Percentiles rank a stretch among this genome's conserved stretches.
phyloP scores from a whole-genome alignment of 768 basidiomycete genomes.

The Baorangia bicolor region DNA sequence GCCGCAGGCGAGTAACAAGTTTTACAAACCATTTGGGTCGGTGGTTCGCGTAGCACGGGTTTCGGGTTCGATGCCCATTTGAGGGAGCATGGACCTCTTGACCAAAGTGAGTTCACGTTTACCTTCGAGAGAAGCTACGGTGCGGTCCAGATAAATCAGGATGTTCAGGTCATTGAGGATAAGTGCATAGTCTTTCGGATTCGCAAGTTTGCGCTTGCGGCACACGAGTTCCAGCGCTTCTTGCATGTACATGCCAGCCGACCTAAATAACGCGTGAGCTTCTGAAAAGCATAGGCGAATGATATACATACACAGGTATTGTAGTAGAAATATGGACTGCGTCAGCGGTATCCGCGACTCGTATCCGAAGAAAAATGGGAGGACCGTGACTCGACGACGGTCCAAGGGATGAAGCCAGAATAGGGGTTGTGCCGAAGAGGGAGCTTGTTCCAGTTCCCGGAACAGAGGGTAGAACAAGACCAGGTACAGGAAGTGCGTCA shows the following conservation, averaged over 20 bases:
- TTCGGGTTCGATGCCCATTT: constrained; percentile 67
- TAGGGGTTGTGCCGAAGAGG: constrained; percentile 47
- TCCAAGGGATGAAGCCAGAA: constrained; percentile 66
- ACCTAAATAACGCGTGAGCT: constrained; percentile 38
- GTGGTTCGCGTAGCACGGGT: constrained; percentile 70
- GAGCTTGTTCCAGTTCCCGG: constrained; percentile 45
- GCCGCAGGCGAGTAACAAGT: not conserved
- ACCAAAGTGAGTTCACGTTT: constrained; percentile 81
- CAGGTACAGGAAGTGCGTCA: constrained; percentile 41
- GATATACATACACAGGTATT: constrained; percentile 74
- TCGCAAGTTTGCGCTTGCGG: constrained; percentile 59
- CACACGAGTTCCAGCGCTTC: constrained; percentile 89
- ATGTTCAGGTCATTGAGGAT: constrained; percentile 62
- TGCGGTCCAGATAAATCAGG: constrained; percentile 87
- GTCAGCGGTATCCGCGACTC: constrained; percentile 79
- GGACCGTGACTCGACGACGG: constrained; percentile 73
- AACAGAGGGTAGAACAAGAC: constrained; percentile 40
- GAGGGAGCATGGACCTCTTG: constrained; percentile 71
- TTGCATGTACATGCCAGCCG: constrained; percentile 95
- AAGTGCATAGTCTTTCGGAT: constrained; percentile 82
- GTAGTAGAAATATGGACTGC: constrained; percentile 86
- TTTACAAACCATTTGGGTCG: constrained; percentile 82
- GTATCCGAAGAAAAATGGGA: constrained; percentile 78
- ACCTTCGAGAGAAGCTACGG: constrained; percentile 93
- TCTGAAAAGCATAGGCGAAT: not conserved